Conservation (phyloP, 495 filamentous ascomycete genomes). For the Trichoderma orchidacearum region DNA sequence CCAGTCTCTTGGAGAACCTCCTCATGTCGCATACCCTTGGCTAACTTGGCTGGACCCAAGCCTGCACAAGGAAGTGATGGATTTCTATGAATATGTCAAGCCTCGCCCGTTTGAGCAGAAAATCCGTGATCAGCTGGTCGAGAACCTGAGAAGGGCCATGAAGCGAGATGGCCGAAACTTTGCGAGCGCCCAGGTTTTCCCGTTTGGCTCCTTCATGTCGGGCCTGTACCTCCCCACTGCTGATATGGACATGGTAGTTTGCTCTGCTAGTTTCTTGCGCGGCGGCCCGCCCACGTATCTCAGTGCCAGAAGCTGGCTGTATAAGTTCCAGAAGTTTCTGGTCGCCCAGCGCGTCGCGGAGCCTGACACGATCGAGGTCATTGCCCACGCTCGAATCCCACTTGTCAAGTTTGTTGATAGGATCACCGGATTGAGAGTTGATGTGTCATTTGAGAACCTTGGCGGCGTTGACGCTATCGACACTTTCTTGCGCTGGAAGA, state of each 20-base stretch:
- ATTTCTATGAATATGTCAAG: slow-evolving; percentile 73
- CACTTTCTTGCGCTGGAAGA: slow-evolving; percentile 69
- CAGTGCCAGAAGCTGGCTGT: slow-evolving; percentile 19
- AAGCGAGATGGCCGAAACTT: slow-evolving; percentile 22
- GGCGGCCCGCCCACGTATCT: slow-evolving; percentile 20
- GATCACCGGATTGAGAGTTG: slow-evolving; percentile 60
- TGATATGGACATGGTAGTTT: slow-evolving; percentile 86
- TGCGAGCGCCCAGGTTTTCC: slow-evolving; percentile 42
- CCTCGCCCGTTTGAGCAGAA: slow-evolving; percentile 64
- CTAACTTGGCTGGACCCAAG: slow-evolving; percentile 15
- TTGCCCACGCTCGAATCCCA: slow-evolving; percentile 69
- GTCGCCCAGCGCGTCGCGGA: slow-evolving; percentile 31
- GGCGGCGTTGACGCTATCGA: slow-evolving; percentile 63
- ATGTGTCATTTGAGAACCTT: slow-evolving; percentile 88
- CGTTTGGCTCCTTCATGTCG: slow-evolving; percentile 86
- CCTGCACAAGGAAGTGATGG: slow-evolving; percentile 76
- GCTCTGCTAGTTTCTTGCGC: slow-evolving; percentile 47
- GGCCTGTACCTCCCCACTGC: slow-evolving; percentile 82
- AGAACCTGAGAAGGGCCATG: slow-evolving; percentile 39
- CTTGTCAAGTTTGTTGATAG: slow-evolving; percentile 81
- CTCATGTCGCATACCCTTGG: background rate
- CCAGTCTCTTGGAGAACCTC: background rate
- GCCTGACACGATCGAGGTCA: slow-evolving; percentile 42
- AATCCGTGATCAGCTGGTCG: slow-evolving; percentile 58
- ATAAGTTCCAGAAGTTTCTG: slow-evolving; percentile 36